phyloP scores from a whole-genome alignment of 805 yeast genomes.

The Candida michaelii region DNA sequence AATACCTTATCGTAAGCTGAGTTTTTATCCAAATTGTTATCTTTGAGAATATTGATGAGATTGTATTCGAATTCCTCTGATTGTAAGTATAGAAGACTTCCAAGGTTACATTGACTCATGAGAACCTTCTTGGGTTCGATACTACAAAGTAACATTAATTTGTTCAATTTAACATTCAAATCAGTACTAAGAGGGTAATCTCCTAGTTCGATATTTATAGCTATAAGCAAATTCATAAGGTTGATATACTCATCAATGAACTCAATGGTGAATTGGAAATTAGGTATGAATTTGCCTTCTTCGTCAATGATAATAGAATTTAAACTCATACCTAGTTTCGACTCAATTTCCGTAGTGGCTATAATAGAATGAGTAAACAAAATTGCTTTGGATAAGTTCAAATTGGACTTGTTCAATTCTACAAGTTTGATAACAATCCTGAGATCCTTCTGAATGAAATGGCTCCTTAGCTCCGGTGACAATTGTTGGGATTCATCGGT shows the following conservation, averaged over 20 bases:
- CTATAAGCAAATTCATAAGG: slow-evolving; percentile 73
- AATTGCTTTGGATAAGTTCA: slow-evolving; percentile 53
- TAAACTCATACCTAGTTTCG: slow-evolving; percentile 28
- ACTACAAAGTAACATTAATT: slow-evolving; percentile 73
- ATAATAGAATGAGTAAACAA: slow-evolving; percentile 60
- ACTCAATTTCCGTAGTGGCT: slow-evolving; percentile 65
- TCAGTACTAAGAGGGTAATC: slow-evolving; percentile 61
- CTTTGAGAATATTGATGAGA: slow-evolving; percentile 27
- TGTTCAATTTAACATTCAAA: slow-evolving; percentile 61
- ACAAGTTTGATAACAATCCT: slow-evolving; percentile 67
- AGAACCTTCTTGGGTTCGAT: slow-evolving; percentile 63
- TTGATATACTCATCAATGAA: slow-evolving; percentile 77
- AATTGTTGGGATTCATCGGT: slow-evolving; percentile 18
- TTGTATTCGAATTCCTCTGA: slow-evolving; percentile 59
- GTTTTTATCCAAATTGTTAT: slow-evolving; percentile 24
- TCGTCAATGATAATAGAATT: slow-evolving; percentile 6
- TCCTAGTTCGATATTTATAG: slow-evolving; percentile 67
- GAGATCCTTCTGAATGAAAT: slow-evolving; percentile 66
- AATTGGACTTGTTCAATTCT: slow-evolving; percentile 50
- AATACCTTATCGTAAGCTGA: slow-evolving; percentile 20
- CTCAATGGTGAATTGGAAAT: slow-evolving; percentile 25
- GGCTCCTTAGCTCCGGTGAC: slow-evolving; percentile 43
- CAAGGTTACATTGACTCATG: slow-evolving; percentile 66
- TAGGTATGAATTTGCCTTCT: neutral
- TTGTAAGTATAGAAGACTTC: slow-evolving; percentile 65